Conservation (phyloP, 768 basidiomycete genomes). For the Leccinum rimulosum region DNA sequence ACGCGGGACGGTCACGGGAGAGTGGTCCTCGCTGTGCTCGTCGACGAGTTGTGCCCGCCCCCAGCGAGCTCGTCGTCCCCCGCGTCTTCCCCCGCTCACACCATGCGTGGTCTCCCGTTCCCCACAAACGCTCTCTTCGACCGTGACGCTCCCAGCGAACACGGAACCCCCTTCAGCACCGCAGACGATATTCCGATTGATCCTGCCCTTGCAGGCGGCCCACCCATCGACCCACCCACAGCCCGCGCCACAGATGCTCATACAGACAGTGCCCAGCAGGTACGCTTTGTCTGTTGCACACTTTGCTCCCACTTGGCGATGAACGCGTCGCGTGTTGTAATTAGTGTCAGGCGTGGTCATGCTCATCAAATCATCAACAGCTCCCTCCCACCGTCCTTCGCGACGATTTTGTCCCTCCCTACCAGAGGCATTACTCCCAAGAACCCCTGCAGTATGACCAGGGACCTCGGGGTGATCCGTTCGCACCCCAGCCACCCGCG, state of each 20-base stretch:
- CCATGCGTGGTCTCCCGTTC: conserved; percentile 65
- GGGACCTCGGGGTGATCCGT: conserved; percentile 81
- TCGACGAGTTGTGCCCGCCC: conserved; percentile 33
- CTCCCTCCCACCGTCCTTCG: conserved; percentile 29
- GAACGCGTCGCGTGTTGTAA: conserved; percentile 73
- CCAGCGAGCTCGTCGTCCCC: conserved; percentile 16
- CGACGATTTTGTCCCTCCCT: conserved; percentile 20
- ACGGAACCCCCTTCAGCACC: conserved; percentile 56
- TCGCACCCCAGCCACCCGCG: conserved; percentile 61
- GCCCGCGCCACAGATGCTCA: conserved; percentile 28
- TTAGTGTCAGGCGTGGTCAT: conserved; percentile 27
- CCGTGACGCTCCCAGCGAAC: conserved; percentile 58
- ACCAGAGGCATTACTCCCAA: conserved; percentile 26
- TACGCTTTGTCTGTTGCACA: conserved; percentile 33
- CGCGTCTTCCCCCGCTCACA: conserved; percentile 8
- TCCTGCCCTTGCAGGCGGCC: conserved; percentile 57
- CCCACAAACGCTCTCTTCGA: conserved; percentile 39
- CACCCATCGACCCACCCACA: conserved; percentile 53
- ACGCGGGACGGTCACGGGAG: conserved; percentile 32
- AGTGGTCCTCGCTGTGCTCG: conserved; percentile 35
- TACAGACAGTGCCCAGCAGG: conserved; percentile 29
- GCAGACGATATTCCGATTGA: conserved; percentile 76
- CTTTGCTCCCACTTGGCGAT: conserved; percentile 24
- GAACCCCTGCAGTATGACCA: conserved; percentile 57
- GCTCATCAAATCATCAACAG: conserved; percentile 25